Percentiles rank a stretch among this genome's conserved stretches.
These are phyloP conservation scores for Ustulina deusta DNA, from an alignment of 2,329 filamentous ascomycete genomes.

Conservation along the genomic window DNA sequence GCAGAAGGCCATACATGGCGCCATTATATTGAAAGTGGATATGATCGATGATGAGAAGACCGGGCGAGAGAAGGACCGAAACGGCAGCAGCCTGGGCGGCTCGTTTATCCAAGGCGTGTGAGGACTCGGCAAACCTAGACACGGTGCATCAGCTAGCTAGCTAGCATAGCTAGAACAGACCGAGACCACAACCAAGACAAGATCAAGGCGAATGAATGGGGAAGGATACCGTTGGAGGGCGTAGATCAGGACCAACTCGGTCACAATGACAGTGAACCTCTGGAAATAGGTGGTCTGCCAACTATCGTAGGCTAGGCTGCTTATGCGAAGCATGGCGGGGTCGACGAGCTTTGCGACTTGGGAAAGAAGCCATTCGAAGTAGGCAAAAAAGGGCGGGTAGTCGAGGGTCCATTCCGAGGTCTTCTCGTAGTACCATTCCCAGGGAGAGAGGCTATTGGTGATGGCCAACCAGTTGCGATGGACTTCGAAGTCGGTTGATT, in stretches of 20 bases:
- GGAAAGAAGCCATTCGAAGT: constrained; percentile 93
- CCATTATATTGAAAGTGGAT: constrained; percentile 99
- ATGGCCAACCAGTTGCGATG: constrained; percentile 99
- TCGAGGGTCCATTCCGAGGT: constrained; percentile 99
- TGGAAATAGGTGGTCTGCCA: constrained; percentile 97
- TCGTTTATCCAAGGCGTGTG: constrained; percentile 72
- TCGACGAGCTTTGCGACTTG: constrained; percentile 82
- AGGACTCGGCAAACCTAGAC: constrained; percentile 78
- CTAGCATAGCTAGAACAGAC: constrained; percentile 19
- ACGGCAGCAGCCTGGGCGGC: constrained; percentile 88
- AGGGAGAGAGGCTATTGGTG: constrained; percentile 86
- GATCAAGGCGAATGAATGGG: not conserved
- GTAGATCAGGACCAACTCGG: constrained; percentile 85
- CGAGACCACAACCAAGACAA: not conserved
- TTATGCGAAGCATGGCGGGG: constrained; percentile 82
- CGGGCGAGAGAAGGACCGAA: constrained; percentile 90
- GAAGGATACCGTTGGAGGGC: constrained; percentile 76
- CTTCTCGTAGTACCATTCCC: constrained; percentile 96
- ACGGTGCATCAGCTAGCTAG: constrained; percentile 35
- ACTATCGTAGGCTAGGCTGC: constrained; percentile 86
- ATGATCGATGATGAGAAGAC: constrained; percentile 96
- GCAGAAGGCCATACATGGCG: constrained; percentile 90
- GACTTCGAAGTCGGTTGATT: constrained; percentile 98
- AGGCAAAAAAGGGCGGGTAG: constrained; percentile 98
- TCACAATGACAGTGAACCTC: constrained; percentile 84